These are phyloP conservation scores for Termitomyces sp. DNA, from an alignment of 768 basidiomycete genomes.

Conservation along the genomic window DNA sequence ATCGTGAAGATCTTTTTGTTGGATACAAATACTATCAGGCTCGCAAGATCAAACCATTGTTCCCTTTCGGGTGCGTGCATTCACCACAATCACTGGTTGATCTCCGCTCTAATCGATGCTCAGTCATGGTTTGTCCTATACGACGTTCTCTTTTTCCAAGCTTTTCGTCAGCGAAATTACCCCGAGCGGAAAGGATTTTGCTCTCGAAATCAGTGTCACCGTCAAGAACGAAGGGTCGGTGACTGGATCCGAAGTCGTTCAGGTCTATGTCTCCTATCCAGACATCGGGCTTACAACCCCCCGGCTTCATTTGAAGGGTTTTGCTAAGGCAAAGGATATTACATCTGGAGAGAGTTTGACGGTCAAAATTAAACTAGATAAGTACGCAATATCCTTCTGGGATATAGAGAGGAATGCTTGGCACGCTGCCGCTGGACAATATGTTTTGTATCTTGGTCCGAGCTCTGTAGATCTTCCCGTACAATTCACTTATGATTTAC, in stretches of 20 bases:
- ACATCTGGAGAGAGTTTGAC: constrained; percentile 34
- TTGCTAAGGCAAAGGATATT: constrained; percentile 50
- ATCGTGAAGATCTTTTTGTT: constrained; percentile 58
- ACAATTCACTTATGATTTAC: constrained; percentile 16
- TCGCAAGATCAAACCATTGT: constrained; percentile 46
- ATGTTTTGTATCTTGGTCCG: constrained; percentile 41
- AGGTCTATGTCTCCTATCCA: constrained; percentile 56
- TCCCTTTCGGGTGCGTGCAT: constrained; percentile 53
- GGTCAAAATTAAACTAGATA: constrained; percentile 48
- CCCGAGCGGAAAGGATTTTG: constrained; percentile 21
- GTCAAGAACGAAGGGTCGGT: constrained; percentile 51
- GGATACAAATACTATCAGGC: constrained; percentile 68
- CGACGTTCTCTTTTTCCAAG: constrained; percentile 52
- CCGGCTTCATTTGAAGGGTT: constrained; percentile 57
- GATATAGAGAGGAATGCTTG: constrained; percentile 38
- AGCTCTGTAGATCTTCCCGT: constrained; percentile 25
- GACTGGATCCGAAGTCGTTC: constrained; percentile 57
- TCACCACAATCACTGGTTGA: background rate
- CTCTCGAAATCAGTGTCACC: constrained; percentile 34
- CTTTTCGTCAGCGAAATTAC: constrained; percentile 29
- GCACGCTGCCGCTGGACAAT: constrained; percentile 46
- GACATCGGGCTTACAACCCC: constrained; percentile 49
- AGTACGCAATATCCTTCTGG: constrained; percentile 67
- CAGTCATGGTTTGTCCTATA: constrained; percentile 74
- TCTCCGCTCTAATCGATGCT: background rate